Evolutionary conservation across 2,329 filamentous ascomycete species (phyloP).

Genomic region (Aureobasidium sp.): DNA sequence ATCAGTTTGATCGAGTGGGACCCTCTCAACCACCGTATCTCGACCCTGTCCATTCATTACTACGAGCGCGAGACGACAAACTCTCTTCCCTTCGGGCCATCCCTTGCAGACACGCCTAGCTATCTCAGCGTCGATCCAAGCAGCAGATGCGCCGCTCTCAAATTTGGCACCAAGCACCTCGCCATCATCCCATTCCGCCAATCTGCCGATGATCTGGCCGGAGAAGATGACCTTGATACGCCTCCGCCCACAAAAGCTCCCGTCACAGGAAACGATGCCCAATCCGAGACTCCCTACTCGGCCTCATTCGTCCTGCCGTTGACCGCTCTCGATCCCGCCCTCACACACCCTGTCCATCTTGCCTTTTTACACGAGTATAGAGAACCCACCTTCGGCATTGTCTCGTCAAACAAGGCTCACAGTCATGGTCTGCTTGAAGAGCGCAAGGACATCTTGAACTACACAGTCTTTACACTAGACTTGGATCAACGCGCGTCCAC

Average conservation of each 20-base stretch:
- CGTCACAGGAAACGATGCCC: conserved; percentile 25
- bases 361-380: conserved; percentile 94
- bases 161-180: conserved; percentile 81
- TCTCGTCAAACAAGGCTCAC: conserved; percentile 68
- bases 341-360: conserved; percentile 85
- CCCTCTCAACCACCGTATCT: conserved; percentile 67
- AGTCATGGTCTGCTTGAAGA: conserved; percentile 68
- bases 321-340: conserved; percentile 75
- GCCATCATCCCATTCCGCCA: conserved; percentile 92
- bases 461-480: conserved; percentile 92
- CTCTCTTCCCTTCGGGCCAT: conserved; percentile 72
- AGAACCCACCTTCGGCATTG: conserved; percentile 92
- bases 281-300: conserved; percentile 62
- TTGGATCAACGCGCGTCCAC: conserved; percentile 90
- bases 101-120: conserved; percentile 68
- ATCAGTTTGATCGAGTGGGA: conserved; percentile 94
- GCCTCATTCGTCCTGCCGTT: conserved; percentile 90
- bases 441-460: conserved; percentile 77
- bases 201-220: conserved; percentile 76
- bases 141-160: conserved; percentile 87
- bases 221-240: conserved; percentile 65
- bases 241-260: conserved; percentile 22
- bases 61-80: conserved; percentile 91
- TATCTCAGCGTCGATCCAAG: conserved; percentile 82
- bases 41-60: conserved; percentile 92